Evolutionary conservation across 139 green algal genomes (phyloP).

Genomic region (Limnomonas spitsbergensis): DNA sequence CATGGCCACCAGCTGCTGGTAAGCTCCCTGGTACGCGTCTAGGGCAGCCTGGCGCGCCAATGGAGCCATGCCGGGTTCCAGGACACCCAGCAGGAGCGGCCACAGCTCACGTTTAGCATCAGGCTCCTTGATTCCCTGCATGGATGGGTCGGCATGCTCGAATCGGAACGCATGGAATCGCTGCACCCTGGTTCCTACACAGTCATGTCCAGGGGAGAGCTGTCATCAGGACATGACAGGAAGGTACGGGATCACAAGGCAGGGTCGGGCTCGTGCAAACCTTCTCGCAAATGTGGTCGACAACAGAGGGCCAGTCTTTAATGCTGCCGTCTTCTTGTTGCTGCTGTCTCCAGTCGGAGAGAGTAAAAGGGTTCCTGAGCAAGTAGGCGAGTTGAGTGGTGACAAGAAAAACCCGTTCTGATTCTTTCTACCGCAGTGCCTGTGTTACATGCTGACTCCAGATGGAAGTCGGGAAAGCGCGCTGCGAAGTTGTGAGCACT

Average conservation of each 20-base stretch:
- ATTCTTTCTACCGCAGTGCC: too few relatives aligned
- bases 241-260: neutral
- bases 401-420: neutral
- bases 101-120: slow-evolving; percentile 48
- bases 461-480: neutral
- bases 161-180: neutral
- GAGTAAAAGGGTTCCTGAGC: neutral
- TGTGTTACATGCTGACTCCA: neutral
- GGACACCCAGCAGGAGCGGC: slow-evolving; percentile 64
- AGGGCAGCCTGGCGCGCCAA: neutral
- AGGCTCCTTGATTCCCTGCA: slow-evolving; percentile 46
- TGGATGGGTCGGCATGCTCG: neutral
- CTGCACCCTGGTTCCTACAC: neutral
- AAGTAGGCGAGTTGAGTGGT: neutral
- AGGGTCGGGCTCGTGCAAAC: neutral
- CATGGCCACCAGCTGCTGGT: slow-evolving; percentile 8
- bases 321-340: slow-evolving; percentile 6
- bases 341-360: neutral
- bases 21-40: neutral
- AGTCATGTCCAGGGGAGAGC: neutral
- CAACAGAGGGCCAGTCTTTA: neutral
- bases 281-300: slow-evolving; percentile 27
- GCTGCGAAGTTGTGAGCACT: neutral
- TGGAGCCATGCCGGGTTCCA: slow-evolving; percentile 26
- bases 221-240: neutral